Conservation (phyloP, 352 stramenopile species). For the Phytopythium montanum region DNA sequence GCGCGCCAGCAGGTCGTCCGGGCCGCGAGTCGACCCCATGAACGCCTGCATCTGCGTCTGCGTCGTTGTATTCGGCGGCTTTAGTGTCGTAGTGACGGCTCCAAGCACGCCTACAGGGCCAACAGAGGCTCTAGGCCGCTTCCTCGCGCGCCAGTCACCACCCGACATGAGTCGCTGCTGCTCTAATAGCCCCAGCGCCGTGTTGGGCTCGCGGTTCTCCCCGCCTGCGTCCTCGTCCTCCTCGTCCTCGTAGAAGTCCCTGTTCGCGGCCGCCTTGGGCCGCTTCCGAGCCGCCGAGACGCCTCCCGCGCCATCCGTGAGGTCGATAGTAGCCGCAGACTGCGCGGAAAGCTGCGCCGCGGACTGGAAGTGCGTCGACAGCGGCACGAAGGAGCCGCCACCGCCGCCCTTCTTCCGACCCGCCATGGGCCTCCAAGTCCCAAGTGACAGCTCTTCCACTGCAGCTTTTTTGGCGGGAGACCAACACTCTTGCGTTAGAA, state of each 20-base stretch:
- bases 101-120: background rate
- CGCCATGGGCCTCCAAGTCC: background rate
- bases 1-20: slow-evolving; percentile 34
- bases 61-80: background rate
- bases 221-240: slow-evolving; percentile 8
- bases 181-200: slow-evolving; percentile 20
- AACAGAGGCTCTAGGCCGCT: slow-evolving; percentile 11
- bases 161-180: slow-evolving; percentile 4
- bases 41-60: background rate
- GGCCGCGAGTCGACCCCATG: background rate
- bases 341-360: slow-evolving; percentile 8
- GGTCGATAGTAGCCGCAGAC: slow-evolving; percentile 39
- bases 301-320: slow-evolving; percentile 18
- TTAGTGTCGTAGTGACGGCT: background rate
- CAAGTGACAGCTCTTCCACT: background rate
- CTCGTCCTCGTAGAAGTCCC: slow-evolving; percentile 56
- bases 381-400: slow-evolving; percentile 37
- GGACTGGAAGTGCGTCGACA: slow-evolving; percentile 58
- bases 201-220: slow-evolving; percentile 49
- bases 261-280: background rate
- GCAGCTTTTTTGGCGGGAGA: slow-evolving; percentile 6
- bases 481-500: slow-evolving; percentile 7
- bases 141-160: slow-evolving; percentile 4
- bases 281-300: slow-evolving; percentile 8
- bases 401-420: background rate